These are phyloP conservation scores for Cytospora schulzeri DNA, from an alignment of 2,329 filamentous ascomycete species.

Conservation along the genomic window DNA sequence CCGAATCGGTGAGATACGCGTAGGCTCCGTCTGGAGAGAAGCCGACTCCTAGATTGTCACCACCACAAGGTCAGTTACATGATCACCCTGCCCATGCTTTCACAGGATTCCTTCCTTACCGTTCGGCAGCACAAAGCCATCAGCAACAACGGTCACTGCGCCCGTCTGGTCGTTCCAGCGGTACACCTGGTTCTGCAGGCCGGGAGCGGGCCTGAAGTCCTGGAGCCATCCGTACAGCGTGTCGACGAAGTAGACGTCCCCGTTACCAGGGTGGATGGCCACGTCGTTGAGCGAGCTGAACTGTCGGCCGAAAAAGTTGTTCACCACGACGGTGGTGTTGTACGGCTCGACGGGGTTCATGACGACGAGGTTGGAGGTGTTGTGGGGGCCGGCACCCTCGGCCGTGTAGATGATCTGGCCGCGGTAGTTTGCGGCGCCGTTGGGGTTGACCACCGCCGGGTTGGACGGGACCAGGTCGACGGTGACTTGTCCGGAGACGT, in stretches of 20 bases:
- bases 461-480: slow-evolving; percentile 45
- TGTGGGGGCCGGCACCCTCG: slow-evolving; percentile 51
- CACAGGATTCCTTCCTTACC: slow-evolving; percentile 36
- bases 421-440: slow-evolving; percentile 53
- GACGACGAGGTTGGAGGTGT: slow-evolving; percentile 43
- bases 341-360: slow-evolving; percentile 51
- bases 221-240: slow-evolving; percentile 61
- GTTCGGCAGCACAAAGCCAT: slow-evolving; percentile 59
- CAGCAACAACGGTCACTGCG: slow-evolving; percentile 57
- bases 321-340: slow-evolving; percentile 56
- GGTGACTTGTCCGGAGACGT: slow-evolving; percentile 43
- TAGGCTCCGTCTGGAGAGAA: slow-evolving; percentile 54
- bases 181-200: slow-evolving; percentile 61
- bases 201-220: slow-evolving; percentile 56
- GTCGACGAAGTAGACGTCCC: slow-evolving; percentile 68
- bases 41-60: slow-evolving; percentile 43
- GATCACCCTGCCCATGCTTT: too few relatives aligned
- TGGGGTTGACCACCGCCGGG: slow-evolving; percentile 52
- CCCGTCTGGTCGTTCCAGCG: slow-evolving; percentile 53
- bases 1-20: slow-evolving; percentile 59
- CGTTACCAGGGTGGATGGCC: slow-evolving; percentile 52
- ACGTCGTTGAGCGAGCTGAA: slow-evolving; percentile 65
- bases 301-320: slow-evolving; percentile 60
- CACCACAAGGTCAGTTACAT: neutral
- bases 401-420: slow-evolving; percentile 52